Base-by-base conservation (phyloP, 192 early-diverging fungal genomes). In the Dimargaris cristalligena region DNA sequence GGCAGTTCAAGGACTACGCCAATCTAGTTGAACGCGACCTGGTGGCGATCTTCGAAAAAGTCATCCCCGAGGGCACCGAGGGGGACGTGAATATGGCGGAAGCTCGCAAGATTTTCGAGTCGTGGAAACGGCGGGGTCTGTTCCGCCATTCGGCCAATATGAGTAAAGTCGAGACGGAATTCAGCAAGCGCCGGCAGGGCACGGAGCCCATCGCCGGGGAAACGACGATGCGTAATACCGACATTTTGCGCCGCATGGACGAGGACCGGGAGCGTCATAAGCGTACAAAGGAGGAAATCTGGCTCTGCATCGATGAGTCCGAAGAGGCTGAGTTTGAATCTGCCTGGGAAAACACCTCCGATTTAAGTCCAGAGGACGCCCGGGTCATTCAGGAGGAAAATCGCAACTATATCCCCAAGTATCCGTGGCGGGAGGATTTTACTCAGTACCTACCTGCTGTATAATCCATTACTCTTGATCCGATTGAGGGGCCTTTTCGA, bases 231-330 rank as follows among this genome's bases (percentile, higher is more conserved):
- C 60, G 61, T 52, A 60, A 72, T 34, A 61, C 69, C 56, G 71
- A 78, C 33, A 78, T 78, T 2, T 33, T 75, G 61, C 65, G 65
- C 38, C 63, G 73, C 6, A 78, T 78, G 13, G 77, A 78, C 46
- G 77, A 78, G 62, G 77, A 78, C 41, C 69, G 77, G 20, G 77
- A 78, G 52, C 62, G 73, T 23, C 77, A 78, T 41, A 78, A 78
- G 52, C 48, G 69, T 2, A 62, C 68, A 35, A 74, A 74, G 60
- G 77, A 78, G 59, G 77, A 78, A 22, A 68, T 64, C 23, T 78
- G 77, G 77, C 68, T 72, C 14, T 67, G 73, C 8, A 52, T 62
- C 1, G 52, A 66, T 49, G 73, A 71, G 45, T 11, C 29, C 22
- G 59, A 65, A 0, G 62, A 50, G 32, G 59, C 59, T 26, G 77